phyloP scores from a whole-genome alignment of 306 rosid genomes.

The Lithocarpus polystachyus region DNA sequence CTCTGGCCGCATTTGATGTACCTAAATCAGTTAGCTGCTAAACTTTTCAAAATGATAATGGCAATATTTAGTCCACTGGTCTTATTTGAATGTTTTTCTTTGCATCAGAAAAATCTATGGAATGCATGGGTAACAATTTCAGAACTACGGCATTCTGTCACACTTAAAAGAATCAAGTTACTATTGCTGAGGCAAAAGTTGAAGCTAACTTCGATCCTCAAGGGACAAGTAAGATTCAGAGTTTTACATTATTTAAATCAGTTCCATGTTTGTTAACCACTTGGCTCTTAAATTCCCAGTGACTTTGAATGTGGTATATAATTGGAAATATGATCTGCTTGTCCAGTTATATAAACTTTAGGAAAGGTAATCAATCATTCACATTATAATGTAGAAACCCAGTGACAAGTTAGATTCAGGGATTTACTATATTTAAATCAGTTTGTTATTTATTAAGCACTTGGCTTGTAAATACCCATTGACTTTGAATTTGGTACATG shows the following conservation, averaged over 20 bases:
- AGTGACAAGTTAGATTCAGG: constrained; percentile 69
- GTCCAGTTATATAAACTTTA: neutral
- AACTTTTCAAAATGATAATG: constrained; percentile 2
- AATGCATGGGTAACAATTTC: constrained; percentile 98
- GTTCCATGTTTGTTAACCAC: constrained; percentile 17
- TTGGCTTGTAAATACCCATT: constrained; percentile 1
- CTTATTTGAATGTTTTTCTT: constrained; percentile 30
- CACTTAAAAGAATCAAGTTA: constrained; percentile 93
- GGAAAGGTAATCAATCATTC: neutral
- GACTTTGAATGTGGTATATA: neutral
- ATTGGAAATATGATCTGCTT: neutral
- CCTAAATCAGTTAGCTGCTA: neutral
- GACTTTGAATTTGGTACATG: constrained; percentile 6
- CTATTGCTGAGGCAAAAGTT: constrained; percentile 84
- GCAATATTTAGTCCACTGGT: constrained; percentile 22
- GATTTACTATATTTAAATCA: constrained; percentile 23
- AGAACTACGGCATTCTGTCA: constrained; percentile 93
- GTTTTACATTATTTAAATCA: constrained; percentile 23
- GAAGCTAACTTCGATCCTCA: constrained; percentile 89
- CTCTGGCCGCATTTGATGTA: constrained; percentile 1
- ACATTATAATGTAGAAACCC: neutral
- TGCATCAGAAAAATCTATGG: constrained; percentile 85
- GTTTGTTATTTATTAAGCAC: constrained; percentile 17
- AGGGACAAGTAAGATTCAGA: constrained; percentile 81
- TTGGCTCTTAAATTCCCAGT: constrained; percentile 3